Base-by-base conservation (phyloP, 2,329 filamentous ascomycete genomes). In the Fusarium circinatum region DNA sequence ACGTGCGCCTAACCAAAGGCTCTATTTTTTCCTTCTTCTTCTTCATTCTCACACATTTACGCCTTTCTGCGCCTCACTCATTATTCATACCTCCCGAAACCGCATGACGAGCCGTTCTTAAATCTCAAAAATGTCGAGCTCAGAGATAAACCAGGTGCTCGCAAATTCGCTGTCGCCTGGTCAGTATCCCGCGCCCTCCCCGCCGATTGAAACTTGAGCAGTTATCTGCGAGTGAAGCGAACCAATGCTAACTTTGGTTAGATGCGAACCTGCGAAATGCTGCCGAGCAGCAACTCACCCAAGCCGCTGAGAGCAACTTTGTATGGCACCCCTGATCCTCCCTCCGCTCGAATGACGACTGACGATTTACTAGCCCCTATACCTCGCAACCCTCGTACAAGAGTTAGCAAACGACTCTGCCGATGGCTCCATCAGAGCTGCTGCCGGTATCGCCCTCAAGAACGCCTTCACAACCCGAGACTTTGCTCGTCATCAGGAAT, bases 91-190 rank as follows among this genome's bases (percentile, higher is more conserved):
- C 70, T 72, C 62, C 73, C 71, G 74, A 75, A 78, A 72, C 80
- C 81, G 82, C 80, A 83, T 83, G 82, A 82, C 80, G 80, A 82
- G 73, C 77, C 78, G 75, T 68, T 71, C 72, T 62, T 70, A 76
- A 78, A 79, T 81, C 80, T 79, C 82, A 83, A 87, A 81, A 84
- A 94, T 90, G 89, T 89, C 88, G 85, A 89, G 87, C 87, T 86
- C 97, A 93, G 94, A 98, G 88, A 97, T 98, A 88, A 97, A 96
- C 88, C 93, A 95, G 87, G 96, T 99, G 88, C 93, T 99, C 88
- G 91, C 94, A 86, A 96, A 95, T 88, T 98, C 96, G 84, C 91
- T 98, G 86, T 97, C 95, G 82, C 89, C 95, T 82, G 96, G 96
- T 98, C 87, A 84, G 93, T 85, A 76, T 74, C 72, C 69, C 71